A percentile compares a stretch with the other conserved stretches of the same genome.
Evolutionary conservation across 1,284 basidiomycete genomes (phyloP).

Genomic region (Chalciporus sp.): DNA sequence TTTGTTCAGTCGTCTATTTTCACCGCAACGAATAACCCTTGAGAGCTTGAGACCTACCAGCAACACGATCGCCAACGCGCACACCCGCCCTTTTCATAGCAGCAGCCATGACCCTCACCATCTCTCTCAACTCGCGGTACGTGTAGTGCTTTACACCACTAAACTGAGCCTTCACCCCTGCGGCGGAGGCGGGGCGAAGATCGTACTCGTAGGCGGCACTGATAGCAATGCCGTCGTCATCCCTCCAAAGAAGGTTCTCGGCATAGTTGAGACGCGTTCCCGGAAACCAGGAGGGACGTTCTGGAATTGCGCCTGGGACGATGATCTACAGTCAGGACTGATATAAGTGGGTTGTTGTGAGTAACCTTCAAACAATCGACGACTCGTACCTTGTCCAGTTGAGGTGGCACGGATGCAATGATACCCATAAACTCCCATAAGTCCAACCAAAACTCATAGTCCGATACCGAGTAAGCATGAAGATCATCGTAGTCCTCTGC

Average conservation of each 20-base stretch:
- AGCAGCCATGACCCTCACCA: slow-evolving; percentile 56
- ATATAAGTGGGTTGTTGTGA: background rate
- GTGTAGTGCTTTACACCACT: slow-evolving; percentile 49
- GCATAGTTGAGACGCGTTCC: slow-evolving; percentile 81
- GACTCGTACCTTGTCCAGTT: slow-evolving; percentile 46
- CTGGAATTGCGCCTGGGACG: slow-evolving; percentile 45
- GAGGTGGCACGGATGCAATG: slow-evolving; percentile 53
- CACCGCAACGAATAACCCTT: background rate
- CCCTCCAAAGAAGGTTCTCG: slow-evolving; percentile 77
- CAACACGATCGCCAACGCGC: slow-evolving; percentile 60
- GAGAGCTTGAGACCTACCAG: slow-evolving; percentile 57
- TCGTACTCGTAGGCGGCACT: slow-evolving; percentile 54
- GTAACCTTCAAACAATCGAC: background rate
- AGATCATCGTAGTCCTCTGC: slow-evolving; percentile 62
- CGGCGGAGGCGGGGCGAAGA: slow-evolving; percentile 16
- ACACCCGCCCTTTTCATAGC: slow-evolving; percentile 59
- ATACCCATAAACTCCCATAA: slow-evolving; percentile 64
- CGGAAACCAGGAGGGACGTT: slow-evolving; percentile 81
- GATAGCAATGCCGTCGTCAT: slow-evolving; percentile 59
- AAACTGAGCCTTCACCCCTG: slow-evolving; percentile 26
- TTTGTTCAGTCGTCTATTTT: no score
- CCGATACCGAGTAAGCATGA: slow-evolving; percentile 62
- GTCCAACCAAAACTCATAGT: slow-evolving; percentile 65
- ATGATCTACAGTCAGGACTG: slow-evolving; percentile 41
- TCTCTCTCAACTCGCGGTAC: slow-evolving; percentile 52